These are phyloP conservation scores for Fraxinus cuspidata DNA, from an alignment of 257 asterid species.

Conservation along the genomic window DNA sequence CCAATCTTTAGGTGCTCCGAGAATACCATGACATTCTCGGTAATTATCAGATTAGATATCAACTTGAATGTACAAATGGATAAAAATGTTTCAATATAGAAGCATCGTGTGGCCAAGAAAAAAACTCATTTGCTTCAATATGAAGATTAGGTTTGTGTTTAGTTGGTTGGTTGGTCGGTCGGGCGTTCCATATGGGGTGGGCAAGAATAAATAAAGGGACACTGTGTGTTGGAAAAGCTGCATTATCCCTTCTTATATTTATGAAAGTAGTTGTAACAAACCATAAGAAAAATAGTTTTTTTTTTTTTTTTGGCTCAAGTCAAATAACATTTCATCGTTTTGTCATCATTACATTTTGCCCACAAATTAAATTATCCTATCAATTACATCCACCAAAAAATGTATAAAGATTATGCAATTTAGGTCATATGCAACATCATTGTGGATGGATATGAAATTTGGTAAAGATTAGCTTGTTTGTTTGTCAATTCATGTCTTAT, in stretches of 20 bases:
- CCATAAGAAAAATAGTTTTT: background rate
- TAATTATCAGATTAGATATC: too few relatives aligned
- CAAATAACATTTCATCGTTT: background rate
- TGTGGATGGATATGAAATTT: background rate
- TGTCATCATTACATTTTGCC: slow-evolving; percentile 19
- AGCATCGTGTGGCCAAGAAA: background rate
- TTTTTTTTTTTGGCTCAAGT: background rate
- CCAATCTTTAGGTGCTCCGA: too few relatives aligned
- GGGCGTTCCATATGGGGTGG: background rate
- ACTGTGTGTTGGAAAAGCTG: background rate
- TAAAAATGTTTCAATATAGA: too few relatives aligned
- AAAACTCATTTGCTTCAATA: background rate
- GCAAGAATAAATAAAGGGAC: background rate
- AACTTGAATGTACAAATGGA: too few relatives aligned
- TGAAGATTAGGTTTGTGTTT: background rate
- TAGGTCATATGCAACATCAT: background rate
- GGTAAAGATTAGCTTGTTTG: background rate
- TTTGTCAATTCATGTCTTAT: background rate
- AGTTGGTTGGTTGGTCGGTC: background rate
- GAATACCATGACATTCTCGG: too few relatives aligned
- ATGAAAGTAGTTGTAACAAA: background rate
- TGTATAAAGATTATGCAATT: background rate
- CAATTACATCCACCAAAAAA: background rate
- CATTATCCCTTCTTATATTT: slow-evolving; percentile 7
- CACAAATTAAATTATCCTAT: slow-evolving; percentile 15